Percentiles rank a stretch among this genome's conserved stretches.
Evolutionary conservation across 257 asterid genomes (phyloP).

Genomic region (Jaltomata sinuosa): DNA sequence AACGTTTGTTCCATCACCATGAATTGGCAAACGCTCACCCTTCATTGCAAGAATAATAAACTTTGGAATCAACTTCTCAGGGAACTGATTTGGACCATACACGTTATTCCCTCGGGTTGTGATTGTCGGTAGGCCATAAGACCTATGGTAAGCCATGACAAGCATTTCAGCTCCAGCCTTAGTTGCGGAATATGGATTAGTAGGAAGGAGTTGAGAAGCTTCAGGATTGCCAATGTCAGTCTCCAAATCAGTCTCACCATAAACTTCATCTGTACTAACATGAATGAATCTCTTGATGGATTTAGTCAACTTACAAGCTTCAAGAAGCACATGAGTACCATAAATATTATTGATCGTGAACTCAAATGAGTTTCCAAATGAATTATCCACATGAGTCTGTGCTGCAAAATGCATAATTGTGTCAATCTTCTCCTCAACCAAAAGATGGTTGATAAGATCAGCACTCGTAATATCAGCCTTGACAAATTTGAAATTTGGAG

Average conservation of each 20-base stretch:
- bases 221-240: conserved; percentile 3
- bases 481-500: conserved; percentile 2
- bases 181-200: conserved; percentile 1
- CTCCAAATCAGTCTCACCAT: conserved; percentile 4
- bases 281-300: not conserved
- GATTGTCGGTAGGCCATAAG: not conserved
- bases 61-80: conserved; percentile 12
- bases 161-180: conserved; percentile 8
- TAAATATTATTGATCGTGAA: conserved; percentile 3
- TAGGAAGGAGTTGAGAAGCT: conserved; percentile 13
- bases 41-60: conserved; percentile 6
- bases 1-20: conserved; percentile 3
- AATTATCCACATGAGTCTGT: conserved; percentile 10
- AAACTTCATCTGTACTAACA: conserved; percentile 4
- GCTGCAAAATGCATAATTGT: conserved; percentile 15
- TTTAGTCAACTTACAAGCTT: conserved; percentile 5
- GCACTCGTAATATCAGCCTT: conserved; percentile 1
- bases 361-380: conserved; percentile 7
- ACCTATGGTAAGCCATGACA: conserved; percentile 9
- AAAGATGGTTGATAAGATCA: conserved; percentile 5
- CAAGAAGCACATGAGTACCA: conserved; percentile 13
- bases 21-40: conserved; percentile 5
- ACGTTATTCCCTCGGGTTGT: conserved; percentile 10
- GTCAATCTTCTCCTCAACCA: conserved; percentile 6
- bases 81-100: conserved; percentile 12